Conservation (phyloP, 2,329 filamentous ascomycete species). For the Colletotrichum incanum region DNA sequence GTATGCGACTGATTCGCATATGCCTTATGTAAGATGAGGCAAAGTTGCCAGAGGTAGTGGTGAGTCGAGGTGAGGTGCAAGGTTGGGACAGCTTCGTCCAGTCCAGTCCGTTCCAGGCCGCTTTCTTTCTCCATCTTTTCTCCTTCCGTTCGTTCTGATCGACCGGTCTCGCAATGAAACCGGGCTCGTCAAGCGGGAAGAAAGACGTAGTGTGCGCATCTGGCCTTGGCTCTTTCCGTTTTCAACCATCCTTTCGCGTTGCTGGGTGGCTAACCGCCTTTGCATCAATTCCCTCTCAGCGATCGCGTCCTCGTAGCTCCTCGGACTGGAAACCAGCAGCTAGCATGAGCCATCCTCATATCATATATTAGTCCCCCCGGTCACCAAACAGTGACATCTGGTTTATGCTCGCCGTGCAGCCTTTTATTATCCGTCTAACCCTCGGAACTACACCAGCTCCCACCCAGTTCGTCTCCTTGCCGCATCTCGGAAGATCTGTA, state of each 20-base stretch:
- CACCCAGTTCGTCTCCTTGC: background rate
- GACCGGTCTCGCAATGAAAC: constrained; percentile 38
- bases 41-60: constrained; percentile 6
- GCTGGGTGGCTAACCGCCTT: constrained; percentile 31
- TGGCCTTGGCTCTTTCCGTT: constrained; percentile 41
- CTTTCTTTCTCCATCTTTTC: constrained; percentile 37
- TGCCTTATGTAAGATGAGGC: background rate
- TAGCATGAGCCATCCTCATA: constrained; percentile 14
- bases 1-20: background rate
- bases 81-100: constrained; percentile 22
- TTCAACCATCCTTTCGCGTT: constrained; percentile 35
- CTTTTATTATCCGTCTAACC: constrained; percentile 8
- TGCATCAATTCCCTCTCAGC: constrained; percentile 32
- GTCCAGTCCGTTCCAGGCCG: constrained; percentile 21
- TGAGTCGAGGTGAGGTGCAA: background rate
- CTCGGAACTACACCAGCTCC: constrained; percentile 11
- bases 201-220: constrained; percentile 31
- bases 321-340: constrained; percentile 9
- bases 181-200: constrained; percentile 34
- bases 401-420: constrained; percentile 13
- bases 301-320: constrained; percentile 28
- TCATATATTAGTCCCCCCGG: constrained; percentile 36
- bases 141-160: constrained; percentile 39
- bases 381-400: constrained; percentile 11
- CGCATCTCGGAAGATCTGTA: constrained; percentile 10